phyloP scores from a whole-genome alignment of 768 basidiomycete genomes.

The Trametes cingulata region DNA sequence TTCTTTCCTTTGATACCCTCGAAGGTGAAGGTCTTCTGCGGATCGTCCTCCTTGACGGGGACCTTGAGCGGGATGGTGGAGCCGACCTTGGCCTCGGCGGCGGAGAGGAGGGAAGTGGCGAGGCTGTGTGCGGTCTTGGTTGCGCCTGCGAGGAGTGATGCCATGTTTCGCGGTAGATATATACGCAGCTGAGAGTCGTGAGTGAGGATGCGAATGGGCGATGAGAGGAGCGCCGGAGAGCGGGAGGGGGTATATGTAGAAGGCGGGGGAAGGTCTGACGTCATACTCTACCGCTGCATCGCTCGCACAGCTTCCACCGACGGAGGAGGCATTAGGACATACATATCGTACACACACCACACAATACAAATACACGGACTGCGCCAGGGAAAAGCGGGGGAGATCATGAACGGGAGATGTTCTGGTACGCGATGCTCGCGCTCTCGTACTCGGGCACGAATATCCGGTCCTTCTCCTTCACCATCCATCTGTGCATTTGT shows the following conservation, averaged over 20 bases:
- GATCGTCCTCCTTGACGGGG: constrained; percentile 59
- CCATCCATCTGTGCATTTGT: constrained; percentile 64
- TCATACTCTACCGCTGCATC: constrained; percentile 1
- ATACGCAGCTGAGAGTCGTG: neutral
- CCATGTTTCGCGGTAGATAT: constrained; percentile 35
- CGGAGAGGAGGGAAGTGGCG: constrained; percentile 49
- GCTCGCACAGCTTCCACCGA: neutral
- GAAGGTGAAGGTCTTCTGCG: constrained; percentile 44
- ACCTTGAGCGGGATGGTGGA: constrained; percentile 47
- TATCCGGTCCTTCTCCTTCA: constrained; percentile 66
- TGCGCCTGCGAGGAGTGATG: constrained; percentile 46
- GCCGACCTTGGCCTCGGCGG: constrained; percentile 49
- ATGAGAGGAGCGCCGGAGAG: neutral
- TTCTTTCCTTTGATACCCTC: constrained; percentile 56
- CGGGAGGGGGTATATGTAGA: neutral
- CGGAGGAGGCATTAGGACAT: neutral
- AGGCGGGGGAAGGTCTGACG: constrained; percentile 8
- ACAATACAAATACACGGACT: neutral
- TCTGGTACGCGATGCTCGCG: constrained; percentile 77
- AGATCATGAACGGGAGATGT: constrained; percentile 69
- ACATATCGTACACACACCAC: constrained; percentile 4
- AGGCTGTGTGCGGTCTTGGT: constrained; percentile 57
- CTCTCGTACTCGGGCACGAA: constrained; percentile 82
- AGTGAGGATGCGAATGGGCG: neutral
- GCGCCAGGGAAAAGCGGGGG: neutral